phyloP scores from a whole-genome alignment of 2,329 filamentous ascomycete species.

The Calcarisporium arbuscula region DNA sequence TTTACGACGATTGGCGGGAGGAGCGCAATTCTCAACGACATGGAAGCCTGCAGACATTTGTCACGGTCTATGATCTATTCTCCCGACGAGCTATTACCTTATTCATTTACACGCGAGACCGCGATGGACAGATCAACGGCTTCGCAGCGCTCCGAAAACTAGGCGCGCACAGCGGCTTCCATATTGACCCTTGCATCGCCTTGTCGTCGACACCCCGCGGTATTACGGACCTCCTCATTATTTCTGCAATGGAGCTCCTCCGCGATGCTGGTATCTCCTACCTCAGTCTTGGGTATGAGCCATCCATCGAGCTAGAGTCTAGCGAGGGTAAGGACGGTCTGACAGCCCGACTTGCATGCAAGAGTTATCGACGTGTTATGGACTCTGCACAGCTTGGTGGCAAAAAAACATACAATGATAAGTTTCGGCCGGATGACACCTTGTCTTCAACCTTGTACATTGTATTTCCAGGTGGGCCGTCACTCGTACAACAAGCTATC shows the following conservation, averaged over 20 bases:
- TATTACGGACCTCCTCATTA: slow-evolving; percentile 13
- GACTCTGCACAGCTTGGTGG: slow-evolving; percentile 12
- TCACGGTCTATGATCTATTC: slow-evolving; percentile 15
- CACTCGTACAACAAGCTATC: slow-evolving; percentile 11
- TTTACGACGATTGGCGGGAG: slow-evolving; percentile 14
- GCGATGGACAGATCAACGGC: slow-evolving; percentile 10
- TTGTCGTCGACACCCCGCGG: slow-evolving; percentile 7
- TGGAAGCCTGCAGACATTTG: slow-evolving; percentile 12
- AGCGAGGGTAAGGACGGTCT: no score
- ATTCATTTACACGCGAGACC: slow-evolving; percentile 11
- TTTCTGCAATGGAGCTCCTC: slow-evolving; percentile 13
- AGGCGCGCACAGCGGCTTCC: slow-evolving; percentile 14
- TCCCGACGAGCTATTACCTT: slow-evolving; percentile 12
- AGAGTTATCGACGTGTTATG: slow-evolving; percentile 11
- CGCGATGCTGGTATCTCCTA: slow-evolving; percentile 12
- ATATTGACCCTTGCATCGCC: slow-evolving; percentile 16
- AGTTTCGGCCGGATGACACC: slow-evolving; percentile 13
- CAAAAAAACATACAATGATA: slow-evolving; percentile 14
- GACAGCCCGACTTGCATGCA: slow-evolving; percentile 7
- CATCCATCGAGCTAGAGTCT: slow-evolving; percentile 9
- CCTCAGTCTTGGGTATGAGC: slow-evolving; percentile 15
- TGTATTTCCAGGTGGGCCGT: slow-evolving; percentile 9
- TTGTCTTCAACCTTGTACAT: slow-evolving; percentile 13
- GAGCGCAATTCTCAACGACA: slow-evolving; percentile 7
- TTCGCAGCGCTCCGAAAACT: slow-evolving; percentile 13